Evolutionary conservation across 257 asterid genomes (phyloP), one percentile per base, ranked within the genome.

Genomic region (Scutellaria galericulata): DNA sequence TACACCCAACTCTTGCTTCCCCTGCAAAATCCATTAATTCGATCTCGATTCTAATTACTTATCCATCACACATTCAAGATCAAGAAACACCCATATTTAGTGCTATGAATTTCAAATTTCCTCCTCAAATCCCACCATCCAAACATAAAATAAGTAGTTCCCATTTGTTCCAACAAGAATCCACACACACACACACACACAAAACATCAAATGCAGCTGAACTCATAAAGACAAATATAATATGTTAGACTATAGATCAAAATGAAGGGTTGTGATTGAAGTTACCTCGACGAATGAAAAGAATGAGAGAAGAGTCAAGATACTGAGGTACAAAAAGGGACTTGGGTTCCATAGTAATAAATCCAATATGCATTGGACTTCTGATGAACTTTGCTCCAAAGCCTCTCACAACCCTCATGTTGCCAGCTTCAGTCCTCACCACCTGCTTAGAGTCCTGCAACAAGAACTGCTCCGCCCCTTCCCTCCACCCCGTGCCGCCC

Each of bases 281-380:
- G 12, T 6, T 57, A 91, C 99, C 99, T 81, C 85, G 71, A 64
- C 89, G 86, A 60, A 94, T 13, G 83, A 90, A 87, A 87, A 94
- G 83, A 47, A 89, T 80, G 76, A 90, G 85, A 75, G 79, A 80
- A 63, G 95, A 81, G 84, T 91, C 97, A 47, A 94, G 83, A 47
- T 89, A 91, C 80, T 91, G 99, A 81, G 98, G 99, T 42, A 91
- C 73, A 85, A 94, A 87, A 7, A 94, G 84, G 74, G 76, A 77
- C 5, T 70, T 78, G 1, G 98, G 98, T 76, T 94, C 98, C 99
- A 94, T 91, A 0, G 96, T 88, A 8, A 91, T 88, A 80, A 92
- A 89, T 0, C 92, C 95, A 54, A 92, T 70, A 44, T 87, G 88
- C 91, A 92, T 71, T n/a, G 87, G 84, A 20, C 66, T 82, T 20